Evolutionary conservation across 345 rosid species (phyloP), one percentile per base, ranked within the genome.

Genomic region (Sisymbrium irio): DNA sequence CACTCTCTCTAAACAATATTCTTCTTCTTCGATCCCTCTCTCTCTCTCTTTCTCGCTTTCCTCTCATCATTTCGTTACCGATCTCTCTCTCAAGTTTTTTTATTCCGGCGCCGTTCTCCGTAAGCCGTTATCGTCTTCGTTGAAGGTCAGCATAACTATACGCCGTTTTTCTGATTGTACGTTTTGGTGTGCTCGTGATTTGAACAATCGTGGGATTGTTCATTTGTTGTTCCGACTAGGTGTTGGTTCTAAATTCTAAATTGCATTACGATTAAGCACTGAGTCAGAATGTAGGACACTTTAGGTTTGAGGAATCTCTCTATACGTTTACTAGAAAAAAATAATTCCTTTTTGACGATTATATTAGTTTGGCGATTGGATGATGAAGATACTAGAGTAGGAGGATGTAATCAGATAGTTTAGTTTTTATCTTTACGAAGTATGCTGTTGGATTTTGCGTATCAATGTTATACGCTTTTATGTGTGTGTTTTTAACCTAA

Each of bases 301-400:
- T 70, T 76, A 46, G 70, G 35, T 76, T 76, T 65, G 75, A 62
- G 60, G 61, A 69, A 27, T 62, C 75, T 62, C 42, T 54, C 36
- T 62, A 14, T 62, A 20, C 42, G 42, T 54, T 62, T 51, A 67
- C 55, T 60, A 6, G 60, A 42, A 19, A 36, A n/a, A n/a, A 15
- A 10, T 51, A 28, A 13, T 4, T 9, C 13, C 17, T 46, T 13
- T 51, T 55, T 47, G 12, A 18, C 25, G 65, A 42, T 53, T 53
- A 51, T 54, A 19, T 41, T 14, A 13, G 17, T 28, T 67, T 36
- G 25, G 25, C 20, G 35, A 45, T 65, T 40, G 27, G 49, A 40
- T 58, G 40, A 67, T 36, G 35, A 73, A 53, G 63, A 19, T 50
- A 61, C 39, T 25, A 37, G 15, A 37, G 15, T 49, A 19, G 33